Evolutionary conservation across 2,329 filamentous ascomycete genomes (phyloP), one percentile per base, ranked within the genome.

Genomic region (Epichloe glyceriae): DNA sequence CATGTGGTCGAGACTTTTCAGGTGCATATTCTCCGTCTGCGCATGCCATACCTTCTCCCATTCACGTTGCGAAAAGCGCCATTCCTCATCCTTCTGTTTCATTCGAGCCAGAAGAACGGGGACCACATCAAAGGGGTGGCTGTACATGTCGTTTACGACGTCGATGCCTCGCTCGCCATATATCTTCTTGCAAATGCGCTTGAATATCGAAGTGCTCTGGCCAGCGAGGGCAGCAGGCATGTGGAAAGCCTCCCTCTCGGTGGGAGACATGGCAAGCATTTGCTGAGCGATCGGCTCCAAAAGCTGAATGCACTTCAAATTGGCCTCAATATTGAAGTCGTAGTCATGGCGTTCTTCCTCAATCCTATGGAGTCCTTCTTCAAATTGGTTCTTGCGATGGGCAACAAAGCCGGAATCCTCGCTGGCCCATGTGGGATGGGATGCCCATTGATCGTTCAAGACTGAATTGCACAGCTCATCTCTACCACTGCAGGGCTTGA

Each of bases 41-140:
- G 88, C 84, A 56, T 93, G 88, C 93, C 93, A 98, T 7, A 98
- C 89, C 69, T 96, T 96, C 67, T 97, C 90, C 93, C 93, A 98
- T 64, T 98, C 94, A 34, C 93, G 88, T 74, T 87, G 90, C 5
- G 88, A 91, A 58, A 94, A 90, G 56, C 95, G 88, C 93, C 93
- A 98, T 61, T 97, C 90, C 66, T 98, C 93, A 43, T 94, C 84
- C 65, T 97, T 96, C 61, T 94, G 88, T 70, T 97, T 97, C 59
- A 98, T 76, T 12, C 93, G 81, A 48, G 87, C 85, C 53, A 98
- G 73, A 30, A 98, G 79, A 38, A 97, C 82, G 0, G 93, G 93
- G 2, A 98, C 82, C 3, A 97, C 90, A 39, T 83, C 83, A 61
- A 86, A 90, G 0, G 93, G 93, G 50, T 86, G 79, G 41, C 76